phyloP scores from a whole-genome alignment of 495 filamentous ascomycete genomes.

The Amphirosellinia nigrospora region DNA sequence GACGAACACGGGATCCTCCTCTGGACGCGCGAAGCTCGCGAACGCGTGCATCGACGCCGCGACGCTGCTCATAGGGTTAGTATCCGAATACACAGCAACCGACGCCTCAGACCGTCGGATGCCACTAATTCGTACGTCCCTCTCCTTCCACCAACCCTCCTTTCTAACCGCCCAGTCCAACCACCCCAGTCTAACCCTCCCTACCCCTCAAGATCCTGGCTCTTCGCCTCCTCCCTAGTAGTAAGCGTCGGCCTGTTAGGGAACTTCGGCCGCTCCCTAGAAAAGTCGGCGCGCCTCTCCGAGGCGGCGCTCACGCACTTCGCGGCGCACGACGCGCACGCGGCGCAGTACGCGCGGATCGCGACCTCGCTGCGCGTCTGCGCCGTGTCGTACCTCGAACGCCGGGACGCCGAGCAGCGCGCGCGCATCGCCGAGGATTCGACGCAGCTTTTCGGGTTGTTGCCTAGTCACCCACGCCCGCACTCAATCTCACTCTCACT shows the following conservation, averaged over 20 bases:
- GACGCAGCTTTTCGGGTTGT: constrained; percentile 49
- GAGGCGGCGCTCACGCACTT: constrained; percentile 49
- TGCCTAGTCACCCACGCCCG: constrained; percentile 32
- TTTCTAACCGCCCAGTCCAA: not conserved
- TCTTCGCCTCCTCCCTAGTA: constrained; percentile 54
- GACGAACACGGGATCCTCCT: not conserved
- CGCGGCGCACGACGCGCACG: constrained; percentile 47
- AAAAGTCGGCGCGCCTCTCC: constrained; percentile 49
- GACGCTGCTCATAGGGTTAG: constrained; percentile 49
- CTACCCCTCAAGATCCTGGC: constrained; percentile 47
- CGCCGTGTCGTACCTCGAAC: constrained; percentile 47
- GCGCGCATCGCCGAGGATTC: constrained; percentile 49
- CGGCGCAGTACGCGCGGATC: constrained; percentile 53
- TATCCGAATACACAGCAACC: constrained; percentile 42
- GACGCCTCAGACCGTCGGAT: constrained; percentile 43
- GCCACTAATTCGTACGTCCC: constrained; percentile 42
- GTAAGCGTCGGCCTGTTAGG: constrained; percentile 52
- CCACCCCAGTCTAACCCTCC: not conserved
- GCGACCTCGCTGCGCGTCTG: constrained; percentile 50
- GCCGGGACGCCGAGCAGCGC: constrained; percentile 46
- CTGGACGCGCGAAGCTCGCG: constrained; percentile 46
- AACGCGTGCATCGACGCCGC: constrained; percentile 57
- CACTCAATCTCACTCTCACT: not conserved
- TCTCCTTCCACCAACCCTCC: not conserved
- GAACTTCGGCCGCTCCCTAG: constrained; percentile 51